These are phyloP conservation scores for Prunus salicina DNA, from an alignment of 306 rosid species.

Conservation along the genomic window DNA sequence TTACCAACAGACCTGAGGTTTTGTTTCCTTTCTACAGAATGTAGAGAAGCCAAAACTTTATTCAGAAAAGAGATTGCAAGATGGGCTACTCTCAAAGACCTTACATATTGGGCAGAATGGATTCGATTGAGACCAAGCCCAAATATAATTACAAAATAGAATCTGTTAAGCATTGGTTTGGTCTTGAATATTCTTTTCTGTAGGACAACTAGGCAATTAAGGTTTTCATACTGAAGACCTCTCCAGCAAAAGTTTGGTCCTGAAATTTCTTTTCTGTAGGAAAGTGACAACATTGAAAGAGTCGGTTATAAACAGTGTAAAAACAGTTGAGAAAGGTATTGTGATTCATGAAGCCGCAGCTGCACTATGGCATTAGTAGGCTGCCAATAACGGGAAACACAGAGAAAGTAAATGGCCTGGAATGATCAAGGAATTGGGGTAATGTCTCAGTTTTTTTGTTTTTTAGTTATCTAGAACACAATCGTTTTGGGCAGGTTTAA, in stretches of 20 bases:
- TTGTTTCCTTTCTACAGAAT: too few species aligned
- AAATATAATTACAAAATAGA: too few species aligned
- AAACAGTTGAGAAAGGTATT: neutral
- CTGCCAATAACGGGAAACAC: neutral
- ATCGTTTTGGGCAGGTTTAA: neutral
- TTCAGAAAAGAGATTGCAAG: too few species aligned
- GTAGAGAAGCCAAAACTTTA: too few species aligned
- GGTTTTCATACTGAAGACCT: neutral
- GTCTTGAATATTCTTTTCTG: too few species aligned
- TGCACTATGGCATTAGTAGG: neutral
- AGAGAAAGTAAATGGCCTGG: neutral
- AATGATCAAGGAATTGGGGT: neutral
- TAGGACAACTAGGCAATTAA: too few species aligned
- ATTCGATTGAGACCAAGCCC: too few species aligned
- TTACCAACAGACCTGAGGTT: too few species aligned
- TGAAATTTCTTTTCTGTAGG: neutral
- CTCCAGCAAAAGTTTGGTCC: neutral
- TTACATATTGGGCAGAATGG: too few species aligned
- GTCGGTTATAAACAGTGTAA: neutral
- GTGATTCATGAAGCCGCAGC: neutral
- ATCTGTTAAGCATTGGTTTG: too few species aligned
- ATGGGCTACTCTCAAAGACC: too few species aligned
- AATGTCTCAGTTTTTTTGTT: too few species aligned
- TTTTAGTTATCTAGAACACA: neutral
- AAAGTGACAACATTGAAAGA: neutral